Evolutionary conservation across 495 filamentous ascomycete genomes (phyloP).

Genomic region (Glutinoglossum americanum): DNA sequence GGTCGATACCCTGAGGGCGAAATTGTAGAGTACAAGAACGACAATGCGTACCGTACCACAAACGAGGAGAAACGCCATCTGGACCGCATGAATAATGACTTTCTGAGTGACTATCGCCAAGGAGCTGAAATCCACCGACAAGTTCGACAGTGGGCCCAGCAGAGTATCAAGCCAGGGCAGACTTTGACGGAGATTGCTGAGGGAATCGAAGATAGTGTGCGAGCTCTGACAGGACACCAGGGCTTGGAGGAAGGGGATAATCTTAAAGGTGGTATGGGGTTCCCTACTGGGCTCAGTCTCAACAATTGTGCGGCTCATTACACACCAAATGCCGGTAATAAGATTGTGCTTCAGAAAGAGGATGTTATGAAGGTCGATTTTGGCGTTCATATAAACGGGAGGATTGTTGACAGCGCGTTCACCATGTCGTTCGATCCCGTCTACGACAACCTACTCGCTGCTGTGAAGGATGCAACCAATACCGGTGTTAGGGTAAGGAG

Average conservation of each 20-base stretch:
- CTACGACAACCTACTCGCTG: slow-evolving; percentile 63
- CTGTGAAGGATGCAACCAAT: slow-evolving; percentile 74
- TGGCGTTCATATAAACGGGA: slow-evolving; percentile 74
- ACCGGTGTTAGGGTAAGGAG: slow-evolving; percentile 40
- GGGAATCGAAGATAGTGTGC: slow-evolving; percentile 67
- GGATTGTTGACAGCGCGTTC: slow-evolving; percentile 85
- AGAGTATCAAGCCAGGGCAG: slow-evolving; percentile 62
- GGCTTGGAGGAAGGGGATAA: slow-evolving; percentile 65
- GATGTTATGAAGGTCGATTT: slow-evolving; percentile 93
- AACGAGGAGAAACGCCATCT: slow-evolving; percentile 74
- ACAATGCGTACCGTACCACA: slow-evolving; percentile 65
- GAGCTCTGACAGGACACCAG: slow-evolving; percentile 54
- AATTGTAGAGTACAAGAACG: slow-evolving; percentile 53
- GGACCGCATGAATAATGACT: slow-evolving; percentile 64
- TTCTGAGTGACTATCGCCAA: slow-evolving; percentile 68
- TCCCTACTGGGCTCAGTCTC: slow-evolving; percentile 68
- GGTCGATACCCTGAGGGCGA: slow-evolving; percentile 58
- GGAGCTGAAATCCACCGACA: slow-evolving; percentile 78
- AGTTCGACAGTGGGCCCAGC: slow-evolving; percentile 63
- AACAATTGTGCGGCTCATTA: slow-evolving; percentile 83
- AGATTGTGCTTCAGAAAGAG: slow-evolving; percentile 53
- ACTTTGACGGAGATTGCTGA: slow-evolving; percentile 63
- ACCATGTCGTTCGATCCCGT: slow-evolving; percentile 71
- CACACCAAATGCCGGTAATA: slow-evolving; percentile 79
- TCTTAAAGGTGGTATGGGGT: slow-evolving; percentile 64